Conservation (phyloP, 2,329 filamentous ascomycete species). For the Monosporascus cannonballus region DNA sequence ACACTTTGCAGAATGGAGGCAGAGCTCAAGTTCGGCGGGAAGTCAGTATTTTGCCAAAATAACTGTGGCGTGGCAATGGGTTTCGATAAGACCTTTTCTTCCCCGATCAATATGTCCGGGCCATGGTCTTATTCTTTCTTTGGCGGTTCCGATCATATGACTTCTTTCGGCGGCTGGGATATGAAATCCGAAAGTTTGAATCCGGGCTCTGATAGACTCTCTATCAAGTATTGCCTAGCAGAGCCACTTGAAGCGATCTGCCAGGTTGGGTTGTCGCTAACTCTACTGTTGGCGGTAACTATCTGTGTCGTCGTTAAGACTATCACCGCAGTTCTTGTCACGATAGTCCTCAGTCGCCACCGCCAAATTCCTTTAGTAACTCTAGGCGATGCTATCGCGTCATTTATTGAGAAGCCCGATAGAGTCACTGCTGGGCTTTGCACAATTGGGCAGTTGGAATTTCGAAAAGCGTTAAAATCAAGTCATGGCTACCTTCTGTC, state of each 20-base stretch:
- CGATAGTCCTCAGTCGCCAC: slow-evolving; percentile 21
- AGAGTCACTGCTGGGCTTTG: slow-evolving; percentile 27
- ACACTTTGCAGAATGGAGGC: slow-evolving; percentile 11
- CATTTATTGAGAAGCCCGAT: slow-evolving; percentile 42
- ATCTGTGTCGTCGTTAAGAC: slow-evolving; percentile 35
- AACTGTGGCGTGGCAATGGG: background rate
- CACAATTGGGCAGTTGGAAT: slow-evolving; percentile 9
- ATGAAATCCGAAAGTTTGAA: background rate
- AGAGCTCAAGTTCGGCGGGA: background rate
- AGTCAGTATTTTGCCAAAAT: background rate
- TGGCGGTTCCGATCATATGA: no score
- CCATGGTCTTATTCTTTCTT: background rate
- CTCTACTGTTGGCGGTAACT: slow-evolving; percentile 14
- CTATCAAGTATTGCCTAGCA: slow-evolving; percentile 14
- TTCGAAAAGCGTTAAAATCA: slow-evolving; percentile 2
- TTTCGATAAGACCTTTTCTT: no score
- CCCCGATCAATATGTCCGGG: no score
- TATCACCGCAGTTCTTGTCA: slow-evolving; percentile 28
- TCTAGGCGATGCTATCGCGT: slow-evolving; percentile 44
- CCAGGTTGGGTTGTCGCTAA: slow-evolving; percentile 13
- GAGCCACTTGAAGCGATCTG: slow-evolving; percentile 10
- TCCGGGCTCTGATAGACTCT: slow-evolving; percentile 1
- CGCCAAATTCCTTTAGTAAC: slow-evolving; percentile 40
- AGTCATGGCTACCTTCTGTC: background rate
- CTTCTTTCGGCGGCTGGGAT: no score